phyloP scores from a whole-genome alignment of 768 basidiomycete species.

The Leccinum longicurvipes region DNA sequence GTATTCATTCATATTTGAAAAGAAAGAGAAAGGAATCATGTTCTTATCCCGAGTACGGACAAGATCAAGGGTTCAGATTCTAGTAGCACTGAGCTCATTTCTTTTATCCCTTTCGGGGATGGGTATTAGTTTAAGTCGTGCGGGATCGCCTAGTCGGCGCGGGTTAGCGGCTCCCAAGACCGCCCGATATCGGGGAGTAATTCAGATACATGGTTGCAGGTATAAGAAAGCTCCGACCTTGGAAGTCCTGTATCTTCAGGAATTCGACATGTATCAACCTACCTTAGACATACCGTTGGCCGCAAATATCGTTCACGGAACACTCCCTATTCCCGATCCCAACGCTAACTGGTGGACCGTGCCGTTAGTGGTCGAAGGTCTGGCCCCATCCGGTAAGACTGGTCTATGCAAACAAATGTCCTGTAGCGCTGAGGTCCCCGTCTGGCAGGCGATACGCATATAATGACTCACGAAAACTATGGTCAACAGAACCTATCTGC shows the following conservation, averaged over 20 bases:
- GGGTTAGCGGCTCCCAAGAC: neutral
- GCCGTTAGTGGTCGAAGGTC: neutral
- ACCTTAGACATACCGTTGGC: neutral
- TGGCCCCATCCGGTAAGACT: neutral
- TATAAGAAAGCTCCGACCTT: neutral
- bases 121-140: neutral
- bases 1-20: neutral
- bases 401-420: neutral
- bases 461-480: neutral
- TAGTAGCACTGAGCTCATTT: neutral
- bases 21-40: neutral
- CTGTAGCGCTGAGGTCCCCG: neutral
- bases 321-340: too few relatives aligned
- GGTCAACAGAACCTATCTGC: neutral
- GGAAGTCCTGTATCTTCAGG: neutral
- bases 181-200: too few relatives aligned
- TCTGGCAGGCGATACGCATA: neutral
- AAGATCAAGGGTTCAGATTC: neutral
- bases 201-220: neutral
- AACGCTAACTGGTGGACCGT: neutral
- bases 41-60: neutral
- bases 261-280: conserved; percentile 2
- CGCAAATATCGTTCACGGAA: neutral
- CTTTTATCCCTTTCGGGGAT: neutral
- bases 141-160: neutral